These are phyloP conservation scores for Globisporangium middletonii DNA, from an alignment of 352 stramenopile species.

Conservation along the genomic window DNA sequence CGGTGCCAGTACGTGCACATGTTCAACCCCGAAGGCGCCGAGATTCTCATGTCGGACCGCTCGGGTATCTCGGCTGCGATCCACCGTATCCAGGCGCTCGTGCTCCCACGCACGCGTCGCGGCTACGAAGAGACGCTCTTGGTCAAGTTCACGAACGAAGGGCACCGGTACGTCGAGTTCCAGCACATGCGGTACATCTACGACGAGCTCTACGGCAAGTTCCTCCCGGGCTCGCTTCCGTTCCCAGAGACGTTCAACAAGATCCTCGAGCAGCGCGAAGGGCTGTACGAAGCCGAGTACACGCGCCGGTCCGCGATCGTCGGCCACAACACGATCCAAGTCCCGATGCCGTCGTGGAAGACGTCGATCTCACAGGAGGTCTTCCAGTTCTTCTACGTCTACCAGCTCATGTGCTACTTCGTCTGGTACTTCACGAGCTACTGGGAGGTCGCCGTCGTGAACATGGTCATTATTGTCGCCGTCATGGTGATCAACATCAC, in stretches of 20 bases:
- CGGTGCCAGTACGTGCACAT: slow-evolving; percentile 16
- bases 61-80: slow-evolving; percentile 6
- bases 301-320: slow-evolving; percentile 11
- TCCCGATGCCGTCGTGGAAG: slow-evolving; percentile 15
- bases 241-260: slow-evolving; percentile 13
- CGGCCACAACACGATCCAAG: slow-evolving; percentile 13
- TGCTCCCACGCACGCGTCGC: slow-evolving; percentile 9
- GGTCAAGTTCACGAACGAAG: slow-evolving; percentile 11
- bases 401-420: slow-evolving; percentile 38
- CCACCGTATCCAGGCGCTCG: slow-evolving; percentile 3
- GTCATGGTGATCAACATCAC: slow-evolving; percentile 40
- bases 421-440: slow-evolving; percentile 57
- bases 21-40: slow-evolving; percentile 16
- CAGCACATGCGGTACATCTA: slow-evolving; percentile 20
- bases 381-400: slow-evolving; percentile 22
- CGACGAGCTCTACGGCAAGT: slow-evolving; percentile 17
- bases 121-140: slow-evolving; percentile 15
- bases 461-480: slow-evolving; percentile 33
- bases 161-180: slow-evolving; percentile 18
- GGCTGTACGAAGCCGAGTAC: slow-evolving; percentile 11
- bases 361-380: slow-evolving; percentile 11
- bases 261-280: slow-evolving; percentile 12
- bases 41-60: slow-evolving; percentile 15
- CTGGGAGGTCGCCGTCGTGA: slow-evolving; percentile 17
- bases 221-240: slow-evolving; percentile 12